Base-by-base conservation (phyloP, 2,329 filamentous ascomycete genomes). In the Cylindrodendrum hubeiense region DNA sequence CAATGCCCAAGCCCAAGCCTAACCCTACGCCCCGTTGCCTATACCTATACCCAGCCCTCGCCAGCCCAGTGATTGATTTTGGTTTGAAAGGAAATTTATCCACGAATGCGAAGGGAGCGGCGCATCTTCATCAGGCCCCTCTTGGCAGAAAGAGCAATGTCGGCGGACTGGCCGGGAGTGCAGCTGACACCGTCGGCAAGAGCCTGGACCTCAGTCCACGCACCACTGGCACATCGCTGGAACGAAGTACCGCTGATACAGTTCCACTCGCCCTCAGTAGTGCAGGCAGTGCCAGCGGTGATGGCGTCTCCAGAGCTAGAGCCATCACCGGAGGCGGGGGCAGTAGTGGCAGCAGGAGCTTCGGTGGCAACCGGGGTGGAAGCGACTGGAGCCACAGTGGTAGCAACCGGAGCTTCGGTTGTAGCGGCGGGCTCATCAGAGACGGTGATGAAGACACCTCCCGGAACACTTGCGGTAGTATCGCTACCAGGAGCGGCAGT, bases 141-240 rank as follows among this genome's bases (percentile, higher is more conserved):
- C 55, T 67, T 71, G 0, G 61, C 26, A 0, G 43, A 55, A 70
- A 87, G 80, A 21, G 74, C 76, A 30, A 87, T 75, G 0, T 76
- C 67, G 7, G 76, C 69, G 2, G 79, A 77, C 63, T 85, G 75
- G 0, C 86, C 86, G 0, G 73, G 62, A 0, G 64, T 63, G 74
- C 87, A 89, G 0, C 62, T 70, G 0, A 84, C 85, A 1, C 87
- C 87, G 0, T 75, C 71, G 0, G 87, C 82, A 13, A 89, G 70
- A 0, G 67, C 44, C 64, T 82, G 80, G 2, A 76, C 60, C 0
- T 77, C 71, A 3, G 85, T 85, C 87, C 87, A 89, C 0, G 68
- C 39, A 9, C 87, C 86, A 3, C 81, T 83, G 8, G 81, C 87
- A 63, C 87, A 89, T 51, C 85, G 85, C 75, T 89, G 86, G 82